phyloP scores from a whole-genome alignment of 768 basidiomycete genomes.

The Kondoa subrosea region DNA sequence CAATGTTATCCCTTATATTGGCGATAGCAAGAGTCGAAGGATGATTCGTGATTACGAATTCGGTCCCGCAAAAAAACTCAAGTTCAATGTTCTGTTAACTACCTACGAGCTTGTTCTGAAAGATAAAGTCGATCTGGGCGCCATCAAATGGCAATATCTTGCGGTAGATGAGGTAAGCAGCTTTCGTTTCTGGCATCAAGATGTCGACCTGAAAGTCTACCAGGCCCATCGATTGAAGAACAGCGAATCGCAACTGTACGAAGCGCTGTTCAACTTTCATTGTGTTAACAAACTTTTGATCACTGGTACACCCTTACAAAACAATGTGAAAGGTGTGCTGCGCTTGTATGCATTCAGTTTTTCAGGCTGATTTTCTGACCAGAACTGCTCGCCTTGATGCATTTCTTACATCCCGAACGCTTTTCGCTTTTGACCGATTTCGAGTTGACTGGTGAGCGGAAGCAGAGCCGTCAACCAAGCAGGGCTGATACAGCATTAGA shows the following conservation, averaged over 20 bases:
- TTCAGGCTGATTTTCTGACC: conserved; percentile 11
- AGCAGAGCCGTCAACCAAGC: no score
- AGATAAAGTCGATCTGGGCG: conserved; percentile 68
- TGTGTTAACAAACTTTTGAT: conserved; percentile 87
- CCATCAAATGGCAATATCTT: conserved; percentile 93
- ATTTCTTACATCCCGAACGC: conserved; percentile 97
- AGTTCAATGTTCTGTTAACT: conserved; percentile 91
- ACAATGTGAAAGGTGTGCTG: conserved; percentile 82
- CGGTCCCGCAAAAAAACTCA: conserved; percentile 66
- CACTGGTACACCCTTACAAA: conserved; percentile 94
- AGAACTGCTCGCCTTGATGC: conserved; percentile 95
- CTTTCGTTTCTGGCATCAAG: conserved; percentile 18
- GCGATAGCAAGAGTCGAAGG: conserved; percentile 67
- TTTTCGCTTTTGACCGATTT: conserved; percentile 91
- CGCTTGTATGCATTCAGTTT: background rate
- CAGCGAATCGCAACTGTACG: conserved; percentile 89
- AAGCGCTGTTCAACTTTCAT: conserved; percentile 73
- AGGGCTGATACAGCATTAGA: conserved; percentile 30
- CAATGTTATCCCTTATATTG: conserved; percentile 93
- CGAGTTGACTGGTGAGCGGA: conserved; percentile 50
- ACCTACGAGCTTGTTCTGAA: conserved; percentile 91
- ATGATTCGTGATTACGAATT: conserved; percentile 88
- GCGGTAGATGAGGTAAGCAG: conserved; percentile 90
- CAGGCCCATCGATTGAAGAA: conserved; percentile 98
- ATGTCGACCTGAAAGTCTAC: no score